Evolutionary conservation across 2,329 filamentous ascomycete genomes (phyloP).

Genomic region (Sarocladium oryzae): DNA sequence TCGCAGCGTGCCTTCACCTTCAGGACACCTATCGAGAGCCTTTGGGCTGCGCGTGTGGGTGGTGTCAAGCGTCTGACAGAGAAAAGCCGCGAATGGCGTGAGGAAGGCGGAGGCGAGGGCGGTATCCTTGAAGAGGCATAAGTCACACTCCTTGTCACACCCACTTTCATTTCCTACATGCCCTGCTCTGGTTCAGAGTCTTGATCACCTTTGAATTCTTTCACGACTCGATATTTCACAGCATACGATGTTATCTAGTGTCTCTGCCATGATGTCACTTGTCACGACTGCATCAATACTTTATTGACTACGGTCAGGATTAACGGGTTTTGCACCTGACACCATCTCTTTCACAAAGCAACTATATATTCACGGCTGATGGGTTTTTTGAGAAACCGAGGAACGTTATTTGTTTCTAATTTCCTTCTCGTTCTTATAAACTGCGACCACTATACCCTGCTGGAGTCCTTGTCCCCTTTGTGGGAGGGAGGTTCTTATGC

Average conservation of each 20-base stretch:
- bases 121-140: conserved; percentile 56
- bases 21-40: conserved; percentile 77
- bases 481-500: neutral
- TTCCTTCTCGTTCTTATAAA: neutral
- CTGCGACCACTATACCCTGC: conserved; percentile 7
- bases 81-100: conserved; percentile 84
- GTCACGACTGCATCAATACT: neutral
- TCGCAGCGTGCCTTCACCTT: conserved; percentile 92
- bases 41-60: conserved; percentile 78
- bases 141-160: conserved; percentile 11
- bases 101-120: conserved; percentile 69
- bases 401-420: neutral
- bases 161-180: neutral
- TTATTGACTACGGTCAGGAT: neutral
- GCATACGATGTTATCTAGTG: neutral
- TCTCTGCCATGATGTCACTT: neutral
- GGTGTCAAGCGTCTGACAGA: conserved; percentile 80
- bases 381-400: too few species aligned
- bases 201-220: too few species aligned
- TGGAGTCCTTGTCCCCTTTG: neutral
- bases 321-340: too few species aligned
- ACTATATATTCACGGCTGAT: too few species aligned
- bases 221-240: too few species aligned
- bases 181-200: neutral
- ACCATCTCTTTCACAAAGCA: too few species aligned